These are phyloP conservation scores for Yamadazyma tumulicola DNA, from an alignment of 805 yeast genomes.

Conservation along the genomic window DNA sequence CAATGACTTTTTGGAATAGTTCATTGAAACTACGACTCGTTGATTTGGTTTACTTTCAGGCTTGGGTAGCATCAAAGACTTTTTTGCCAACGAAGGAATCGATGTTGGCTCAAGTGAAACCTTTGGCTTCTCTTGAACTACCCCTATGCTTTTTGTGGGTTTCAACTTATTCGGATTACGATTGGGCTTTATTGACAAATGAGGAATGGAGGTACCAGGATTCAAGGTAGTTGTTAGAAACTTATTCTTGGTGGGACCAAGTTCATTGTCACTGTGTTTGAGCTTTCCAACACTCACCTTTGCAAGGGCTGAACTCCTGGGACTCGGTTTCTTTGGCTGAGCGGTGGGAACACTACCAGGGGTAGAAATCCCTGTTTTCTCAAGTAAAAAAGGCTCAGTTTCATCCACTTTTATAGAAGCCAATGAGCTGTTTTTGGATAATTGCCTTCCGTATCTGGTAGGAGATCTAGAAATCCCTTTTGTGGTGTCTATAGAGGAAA, in stretches of 20 bases:
- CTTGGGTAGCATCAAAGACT: constrained; percentile 20
- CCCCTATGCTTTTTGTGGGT: constrained; percentile 4
- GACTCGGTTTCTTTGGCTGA: constrained; percentile 15
- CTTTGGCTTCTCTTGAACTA: constrained; percentile 13
- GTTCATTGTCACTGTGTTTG: constrained; percentile 4
- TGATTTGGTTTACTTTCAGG: constrained; percentile 26
- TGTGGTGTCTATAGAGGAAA: constrained; percentile 5
- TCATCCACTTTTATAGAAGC: constrained; percentile 10
- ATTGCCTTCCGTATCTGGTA: constrained; percentile 6
- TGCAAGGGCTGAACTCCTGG: constrained; percentile 32
- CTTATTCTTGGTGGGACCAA: constrained; percentile 22
- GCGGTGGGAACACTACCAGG: background rate
- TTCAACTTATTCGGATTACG: constrained; percentile 12
- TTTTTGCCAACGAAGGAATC: constrained; percentile 23
- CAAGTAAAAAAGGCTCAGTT: constrained; percentile 4
- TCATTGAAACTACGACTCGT: constrained; percentile 23
- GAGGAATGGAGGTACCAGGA: constrained; percentile 27
- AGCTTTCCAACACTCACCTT: constrained; percentile 10
- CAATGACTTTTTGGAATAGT: constrained; percentile 13
- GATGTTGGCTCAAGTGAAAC: constrained; percentile 14
- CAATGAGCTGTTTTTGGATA: constrained; percentile 9
- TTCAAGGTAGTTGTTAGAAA: constrained; percentile 35
- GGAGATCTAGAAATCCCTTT: constrained; percentile 13
- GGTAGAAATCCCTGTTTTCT: constrained; percentile 3
- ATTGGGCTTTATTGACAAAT: constrained; percentile 9